A percentile compares a stretch with the other conserved stretches of the same genome.
These are phyloP conservation scores for Amauroascus niger DNA, from an alignment of 2,329 filamentous ascomycete species.

Conservation along the genomic window DNA sequence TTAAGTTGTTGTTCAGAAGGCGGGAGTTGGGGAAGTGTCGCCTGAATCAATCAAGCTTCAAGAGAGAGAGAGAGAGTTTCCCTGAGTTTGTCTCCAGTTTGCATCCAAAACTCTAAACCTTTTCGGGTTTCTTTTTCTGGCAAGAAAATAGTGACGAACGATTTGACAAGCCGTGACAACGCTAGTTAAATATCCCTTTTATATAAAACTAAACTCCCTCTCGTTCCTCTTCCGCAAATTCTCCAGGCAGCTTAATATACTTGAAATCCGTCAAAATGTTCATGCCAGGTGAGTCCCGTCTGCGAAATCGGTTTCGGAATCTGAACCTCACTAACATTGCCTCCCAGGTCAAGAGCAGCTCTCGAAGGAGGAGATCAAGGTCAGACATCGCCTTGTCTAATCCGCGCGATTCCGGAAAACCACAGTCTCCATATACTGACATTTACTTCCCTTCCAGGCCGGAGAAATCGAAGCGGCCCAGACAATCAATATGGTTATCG, in stretches of 20 bases:
- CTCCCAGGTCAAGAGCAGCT: slow-evolving; percentile 35
- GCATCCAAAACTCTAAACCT: too few species aligned
- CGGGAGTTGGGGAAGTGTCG: too few species aligned
- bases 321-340: not conserved
- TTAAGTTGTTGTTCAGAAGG: too few species aligned
- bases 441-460: slow-evolving; percentile 25
- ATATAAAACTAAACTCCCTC: not conserved
- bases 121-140: too few species aligned
- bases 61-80: too few species aligned
- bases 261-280: slow-evolving; percentile 17
- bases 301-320: not conserved
- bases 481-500: slow-evolving; percentile 47
- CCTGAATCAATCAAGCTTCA: too few species aligned
- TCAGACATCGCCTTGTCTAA: slow-evolving; percentile 19
- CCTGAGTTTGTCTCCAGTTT: too few species aligned
- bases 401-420: not conserved
- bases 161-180: not conserved
- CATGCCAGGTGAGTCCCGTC: slow-evolving; percentile 16
- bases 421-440: too few species aligned
- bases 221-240: not conserved
- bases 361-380: slow-evolving; percentile 40
- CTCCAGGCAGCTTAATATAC: not conserved
- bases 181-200: too few species aligned
- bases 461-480: slow-evolving; percentile 46
- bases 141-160: not conserved